These are phyloP conservation scores for Pythium oligandrum DNA, from an alignment of 352 stramenopile genomes.

Conservation along the genomic window DNA sequence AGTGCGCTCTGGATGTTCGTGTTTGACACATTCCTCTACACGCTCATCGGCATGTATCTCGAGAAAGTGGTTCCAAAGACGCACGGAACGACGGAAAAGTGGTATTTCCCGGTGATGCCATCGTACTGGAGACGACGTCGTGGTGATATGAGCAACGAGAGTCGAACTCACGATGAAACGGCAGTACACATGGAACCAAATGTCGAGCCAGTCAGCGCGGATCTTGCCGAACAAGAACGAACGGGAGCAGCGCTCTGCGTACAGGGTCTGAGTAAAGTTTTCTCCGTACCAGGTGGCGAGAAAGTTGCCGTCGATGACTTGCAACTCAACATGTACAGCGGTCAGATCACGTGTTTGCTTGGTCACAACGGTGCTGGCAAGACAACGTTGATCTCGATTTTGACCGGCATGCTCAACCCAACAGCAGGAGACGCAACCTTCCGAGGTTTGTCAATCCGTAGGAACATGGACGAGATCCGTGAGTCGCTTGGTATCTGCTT, in stretches of 20 bases:
- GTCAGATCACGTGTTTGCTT: slow-evolving; percentile 84
- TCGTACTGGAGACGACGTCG: slow-evolving; percentile 55
- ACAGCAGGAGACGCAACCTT: slow-evolving; percentile 28
- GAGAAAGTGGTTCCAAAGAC: slow-evolving; percentile 88
- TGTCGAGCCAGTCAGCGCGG: slow-evolving; percentile 18
- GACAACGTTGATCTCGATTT: slow-evolving; percentile 78
- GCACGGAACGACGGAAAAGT: slow-evolving; percentile 84
- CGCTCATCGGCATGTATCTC: slow-evolving; percentile 87
- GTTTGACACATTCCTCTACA: slow-evolving; percentile 86
- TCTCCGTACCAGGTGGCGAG: slow-evolving; percentile 45
- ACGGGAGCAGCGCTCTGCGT: slow-evolving; percentile 23
- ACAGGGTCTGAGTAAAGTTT: slow-evolving; percentile 36
- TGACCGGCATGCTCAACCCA: slow-evolving; percentile 57
- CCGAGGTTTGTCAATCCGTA: slow-evolving; percentile 19
- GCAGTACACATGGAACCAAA: slow-evolving; percentile 8
- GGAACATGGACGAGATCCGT: slow-evolving; percentile 61
- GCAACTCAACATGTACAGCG: slow-evolving; percentile 76
- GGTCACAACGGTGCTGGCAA: slow-evolving; percentile 90
- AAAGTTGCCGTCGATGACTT: slow-evolving; percentile 71
- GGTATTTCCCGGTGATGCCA: slow-evolving; percentile 87
- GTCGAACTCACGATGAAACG: too few relatives aligned
- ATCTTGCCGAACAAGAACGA: slow-evolving; percentile 21
- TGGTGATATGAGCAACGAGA: not conserved
- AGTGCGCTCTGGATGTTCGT: slow-evolving; percentile 67
- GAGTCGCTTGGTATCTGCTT: slow-evolving; percentile 54